Evolutionary conservation across 352 stramenopile genomes (phyloP), one percentile per base, ranked within the genome.

Genomic region (Pythium coloratum): DNA sequence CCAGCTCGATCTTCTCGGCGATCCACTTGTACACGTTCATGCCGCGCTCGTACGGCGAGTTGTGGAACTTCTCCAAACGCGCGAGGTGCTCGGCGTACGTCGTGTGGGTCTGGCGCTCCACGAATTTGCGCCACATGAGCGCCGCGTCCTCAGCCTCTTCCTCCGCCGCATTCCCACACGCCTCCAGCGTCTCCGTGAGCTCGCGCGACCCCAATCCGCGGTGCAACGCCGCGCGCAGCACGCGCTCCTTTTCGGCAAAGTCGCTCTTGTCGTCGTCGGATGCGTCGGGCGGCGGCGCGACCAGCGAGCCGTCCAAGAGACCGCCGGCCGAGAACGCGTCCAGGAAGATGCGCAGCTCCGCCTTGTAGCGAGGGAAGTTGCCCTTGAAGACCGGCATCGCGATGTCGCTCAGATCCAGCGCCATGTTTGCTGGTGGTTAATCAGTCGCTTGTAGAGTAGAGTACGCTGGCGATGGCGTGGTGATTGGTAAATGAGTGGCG

Each of bases 1-100:
- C 44, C 28, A 68, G 24, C 20, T 68, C 62, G 30, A 68, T 68
- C 44, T 68, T 59, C 62, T 68, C 62, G 42, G 62, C 62, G 33
- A 68, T 68, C 62, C 62, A 68, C 62, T 34, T 36, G 55, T 68
- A 68, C 12, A 68, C 54, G 54, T 68, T 68, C 62, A 59, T 68
- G 44, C 53, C 62, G 24, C 62, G 54, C 62, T 68, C 62, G 38
- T 61, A 68, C 40, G 36, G 62, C 46, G 54, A 50, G 54, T 42
- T 63, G 62, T 68, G 62, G 55, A 68, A 68, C 44, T 53, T 59
- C 3, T 63, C 62, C 18, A 68, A 30, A 3, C 62, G 62, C 30
- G 62, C 62, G 32, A 68, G 62, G 42, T 68, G 62, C 54, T 68
- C 54, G 38, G 42, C 36, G 44, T 68, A 68, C 10, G 62, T 68